A percentile compares a stretch with the other conserved stretches of the same genome.
phyloP scores from a whole-genome alignment of 345 rosid genomes.

The Camelina hispida region DNA sequence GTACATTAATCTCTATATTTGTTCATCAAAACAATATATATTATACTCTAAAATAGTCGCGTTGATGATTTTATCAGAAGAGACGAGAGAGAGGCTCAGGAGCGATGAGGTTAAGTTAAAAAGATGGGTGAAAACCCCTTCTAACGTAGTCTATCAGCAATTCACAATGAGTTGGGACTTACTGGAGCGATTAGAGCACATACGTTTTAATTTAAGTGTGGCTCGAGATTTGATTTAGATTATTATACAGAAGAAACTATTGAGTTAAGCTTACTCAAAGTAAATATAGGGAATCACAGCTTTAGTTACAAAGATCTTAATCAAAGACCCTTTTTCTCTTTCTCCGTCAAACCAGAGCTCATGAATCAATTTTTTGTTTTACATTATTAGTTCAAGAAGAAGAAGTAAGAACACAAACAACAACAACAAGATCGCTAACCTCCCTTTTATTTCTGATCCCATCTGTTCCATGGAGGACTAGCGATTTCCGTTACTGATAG shows the following conservation, averaged over 20 bases:
- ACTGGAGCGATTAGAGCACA: not conserved
- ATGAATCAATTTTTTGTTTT: conserved; percentile 25
- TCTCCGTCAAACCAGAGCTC: conserved; percentile 37
- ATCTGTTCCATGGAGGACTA: conserved; percentile 38
- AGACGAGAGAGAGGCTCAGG: not conserved
- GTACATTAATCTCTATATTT: too few species aligned
- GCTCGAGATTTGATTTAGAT: not conserved
- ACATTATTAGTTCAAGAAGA: conserved; percentile 43
- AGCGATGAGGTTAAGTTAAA: too few species aligned
- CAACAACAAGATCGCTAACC: conserved; percentile 32
- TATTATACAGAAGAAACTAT: not conserved
- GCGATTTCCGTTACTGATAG: conserved; percentile 3
- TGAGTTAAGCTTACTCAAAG: conserved; percentile 11
- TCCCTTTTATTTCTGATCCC: conserved; percentile 35
- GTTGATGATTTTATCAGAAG: not conserved
- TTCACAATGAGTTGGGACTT: not conserved
- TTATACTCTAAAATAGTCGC: not conserved
- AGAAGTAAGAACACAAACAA: conserved; percentile 38
- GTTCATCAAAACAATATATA: not conserved
- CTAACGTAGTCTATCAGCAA: too few species aligned
- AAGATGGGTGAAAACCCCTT: too few species aligned
- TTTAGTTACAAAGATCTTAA: conserved; percentile 37
- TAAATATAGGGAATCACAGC: conserved; percentile 11
- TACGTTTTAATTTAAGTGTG: not conserved
- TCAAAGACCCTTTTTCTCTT: conserved; percentile 16